phyloP scores from a whole-genome alignment of 1,139 yeast genomes.

The Pichia sp. region DNA sequence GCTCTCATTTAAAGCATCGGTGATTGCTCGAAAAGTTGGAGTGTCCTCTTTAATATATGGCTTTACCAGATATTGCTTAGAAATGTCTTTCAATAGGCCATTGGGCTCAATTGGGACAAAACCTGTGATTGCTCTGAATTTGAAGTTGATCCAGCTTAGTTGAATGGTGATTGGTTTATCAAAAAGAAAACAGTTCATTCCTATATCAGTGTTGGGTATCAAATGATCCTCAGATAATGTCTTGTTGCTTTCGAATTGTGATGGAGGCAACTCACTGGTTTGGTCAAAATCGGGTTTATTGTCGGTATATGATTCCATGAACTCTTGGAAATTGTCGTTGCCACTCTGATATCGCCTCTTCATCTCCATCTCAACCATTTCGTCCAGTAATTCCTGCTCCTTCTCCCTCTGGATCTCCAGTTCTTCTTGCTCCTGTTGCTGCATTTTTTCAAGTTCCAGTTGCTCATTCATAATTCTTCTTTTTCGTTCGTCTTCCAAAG shows the following conservation, averaged over 20 bases:
- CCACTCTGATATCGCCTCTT: constrained; percentile 29
- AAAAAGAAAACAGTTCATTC: constrained; percentile 45
- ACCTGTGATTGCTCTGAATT: constrained; percentile 69
- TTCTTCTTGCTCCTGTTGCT: constrained; percentile 45
- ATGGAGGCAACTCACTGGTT: constrained; percentile 8
- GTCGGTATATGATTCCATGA: constrained; percentile 13
- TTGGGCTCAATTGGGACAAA: constrained; percentile 51
- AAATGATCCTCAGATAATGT: not conserved
- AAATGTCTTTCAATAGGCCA: constrained; percentile 45
- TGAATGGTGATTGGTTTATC: constrained; percentile 55
- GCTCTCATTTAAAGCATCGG: constrained; percentile 18
- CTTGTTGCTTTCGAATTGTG: not conserved
- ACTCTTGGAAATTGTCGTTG: constrained; percentile 29
- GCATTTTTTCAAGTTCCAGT: constrained; percentile 52
- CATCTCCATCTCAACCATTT: constrained; percentile 42
- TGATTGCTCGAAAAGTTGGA: constrained; percentile 19
- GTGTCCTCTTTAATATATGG: constrained; percentile 54
- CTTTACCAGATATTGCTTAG: constrained; percentile 65
- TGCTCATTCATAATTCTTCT: constrained; percentile 61
- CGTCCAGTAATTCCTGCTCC: constrained; percentile 36
- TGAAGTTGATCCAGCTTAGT: constrained; percentile 45
- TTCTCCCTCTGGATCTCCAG: constrained; percentile 47
- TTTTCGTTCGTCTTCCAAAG: constrained; percentile 81
- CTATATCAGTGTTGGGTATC: not conserved
- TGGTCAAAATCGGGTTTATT: constrained; percentile 21